These are phyloP conservation scores for Helotiales sp. DNA, from an alignment of 2,329 filamentous ascomycete genomes.

Conservation along the genomic window DNA sequence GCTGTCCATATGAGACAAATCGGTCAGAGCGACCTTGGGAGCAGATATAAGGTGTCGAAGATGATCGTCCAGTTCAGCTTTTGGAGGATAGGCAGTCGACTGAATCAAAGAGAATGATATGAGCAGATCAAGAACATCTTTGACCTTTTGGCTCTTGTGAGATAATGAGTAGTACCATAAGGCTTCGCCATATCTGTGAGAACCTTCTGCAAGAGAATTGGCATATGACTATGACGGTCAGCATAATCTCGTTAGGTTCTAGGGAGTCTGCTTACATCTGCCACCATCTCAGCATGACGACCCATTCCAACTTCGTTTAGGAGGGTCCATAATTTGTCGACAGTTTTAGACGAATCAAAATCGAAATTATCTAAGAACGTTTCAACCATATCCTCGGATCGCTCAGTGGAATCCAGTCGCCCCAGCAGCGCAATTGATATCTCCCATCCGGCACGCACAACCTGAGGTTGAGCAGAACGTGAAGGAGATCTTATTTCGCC, in stretches of 20 bases:
- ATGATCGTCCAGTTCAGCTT: constrained; percentile 69
- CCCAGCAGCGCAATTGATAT: constrained; percentile 80
- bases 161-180: constrained; percentile 90
- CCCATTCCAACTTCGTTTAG: constrained; percentile 77
- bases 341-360: constrained; percentile 66
- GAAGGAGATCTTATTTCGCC: constrained; percentile 34
- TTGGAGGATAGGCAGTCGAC: constrained; percentile 75
- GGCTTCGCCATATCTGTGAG: constrained; percentile 79
- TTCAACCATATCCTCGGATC: constrained; percentile 72
- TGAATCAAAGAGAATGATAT: constrained; percentile 86
- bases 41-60: constrained; percentile 69
- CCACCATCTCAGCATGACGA: constrained; percentile 76
- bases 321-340: constrained; percentile 80
- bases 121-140: constrained; percentile 81
- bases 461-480: constrained; percentile 28
- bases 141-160: constrained; percentile 75
- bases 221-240: constrained; percentile 72
- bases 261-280: constrained; percentile 62
- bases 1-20: constrained; percentile 71
- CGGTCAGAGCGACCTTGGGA: constrained; percentile 69
- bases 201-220: constrained; percentile 69
- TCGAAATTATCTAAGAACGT: constrained; percentile 71
- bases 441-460: constrained; percentile 77
- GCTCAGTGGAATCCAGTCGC: constrained; percentile 71
- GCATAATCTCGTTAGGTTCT: not conserved